Conservation (phyloP, 768 basidiomycete genomes). For the Lentinula detonsa region DNA sequence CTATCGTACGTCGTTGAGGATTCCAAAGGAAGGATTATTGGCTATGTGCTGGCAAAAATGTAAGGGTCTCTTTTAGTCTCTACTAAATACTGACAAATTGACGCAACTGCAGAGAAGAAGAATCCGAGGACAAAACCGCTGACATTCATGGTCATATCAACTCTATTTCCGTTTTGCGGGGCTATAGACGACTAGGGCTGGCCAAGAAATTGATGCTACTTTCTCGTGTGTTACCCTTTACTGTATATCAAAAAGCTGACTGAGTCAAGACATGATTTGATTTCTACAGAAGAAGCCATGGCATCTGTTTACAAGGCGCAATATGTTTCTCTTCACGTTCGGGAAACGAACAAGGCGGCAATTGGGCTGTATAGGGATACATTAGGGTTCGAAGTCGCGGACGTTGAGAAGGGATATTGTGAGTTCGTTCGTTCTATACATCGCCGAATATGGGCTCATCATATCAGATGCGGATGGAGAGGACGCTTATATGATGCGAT, state of each 20-base stretch:
- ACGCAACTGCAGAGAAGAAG: conserved; percentile 25
- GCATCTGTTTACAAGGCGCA: conserved; percentile 75
- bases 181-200: conserved; percentile 85
- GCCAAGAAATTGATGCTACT: conserved; percentile 94
- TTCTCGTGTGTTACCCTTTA: conserved; percentile 58
- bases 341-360: conserved; percentile 93
- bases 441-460: background rate
- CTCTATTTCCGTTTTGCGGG: conserved; percentile 89
- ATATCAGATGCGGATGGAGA: conserved; percentile 78
- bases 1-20: conserved; percentile 93
- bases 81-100: background rate
- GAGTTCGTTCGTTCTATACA: conserved; percentile 23
- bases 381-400: conserved; percentile 82
- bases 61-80: conserved; percentile 26
- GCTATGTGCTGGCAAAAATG: conserved; percentile 97
- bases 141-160: conserved; percentile 89
- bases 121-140: conserved; percentile 45
- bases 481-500: conserved; percentile 80
- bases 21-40: conserved; percentile 82
- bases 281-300: conserved; percentile 80
- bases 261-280: background rate
- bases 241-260: background rate
- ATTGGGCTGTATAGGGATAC: conserved; percentile 84
- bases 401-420: conserved; percentile 91
- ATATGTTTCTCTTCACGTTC: conserved; percentile 85